Base-by-base conservation (phyloP, 1,139 yeast species). In the Pichia sp. region DNA sequence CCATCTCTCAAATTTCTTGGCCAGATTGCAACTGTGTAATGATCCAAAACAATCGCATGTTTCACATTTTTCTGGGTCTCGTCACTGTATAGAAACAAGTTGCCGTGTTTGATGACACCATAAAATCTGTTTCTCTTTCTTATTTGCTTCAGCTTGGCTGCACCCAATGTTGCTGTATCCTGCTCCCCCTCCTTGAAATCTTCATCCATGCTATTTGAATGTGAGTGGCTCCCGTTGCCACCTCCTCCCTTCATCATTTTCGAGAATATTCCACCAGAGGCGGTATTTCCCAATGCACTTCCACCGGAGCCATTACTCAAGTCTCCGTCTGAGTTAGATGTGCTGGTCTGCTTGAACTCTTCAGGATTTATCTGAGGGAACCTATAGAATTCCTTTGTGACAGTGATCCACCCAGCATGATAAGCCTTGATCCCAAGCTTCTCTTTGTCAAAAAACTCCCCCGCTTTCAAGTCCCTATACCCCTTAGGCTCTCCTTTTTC, bases 41-140 rank as follows among this genome's bases (percentile, higher is more conserved):
- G 81, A 5, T 87, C 79, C 42, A 92, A 70, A 1, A 88, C 92
- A 59, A 92, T 82, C 5, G 88, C 96, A 68, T 89, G 95, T 61
- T 82, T 81, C 19, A 90, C 85, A 63, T 85, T 85, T 56, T 77
- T 78, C 64, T 83, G 75, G 51, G 76, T 74, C 59, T 86, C 86
- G 62, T 85, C 88, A 60, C 82, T 82, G 70, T 88, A 92, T 11
- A 93, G 73, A 64, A 92, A 89, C 54, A 93, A 71, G 64, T 90
- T 90, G 0, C 97, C 96, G 64, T 90, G 97, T 61, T 86, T 85
- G 54, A 87, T 70, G 1, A 85, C 82, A 1, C 85, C 90, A 67
- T 73, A 86, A 62, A 81, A 86, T 46, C 84, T 73, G 64, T 84
- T 87, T 61, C 82, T 85, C 62, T 76, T 78, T 50, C 75, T 66